Percentiles rank a stretch among this genome's conserved stretches.
These are phyloP conservation scores for Alternaria incomplexa DNA, from an alignment of 2,329 filamentous ascomycete genomes.

Conservation along the genomic window DNA sequence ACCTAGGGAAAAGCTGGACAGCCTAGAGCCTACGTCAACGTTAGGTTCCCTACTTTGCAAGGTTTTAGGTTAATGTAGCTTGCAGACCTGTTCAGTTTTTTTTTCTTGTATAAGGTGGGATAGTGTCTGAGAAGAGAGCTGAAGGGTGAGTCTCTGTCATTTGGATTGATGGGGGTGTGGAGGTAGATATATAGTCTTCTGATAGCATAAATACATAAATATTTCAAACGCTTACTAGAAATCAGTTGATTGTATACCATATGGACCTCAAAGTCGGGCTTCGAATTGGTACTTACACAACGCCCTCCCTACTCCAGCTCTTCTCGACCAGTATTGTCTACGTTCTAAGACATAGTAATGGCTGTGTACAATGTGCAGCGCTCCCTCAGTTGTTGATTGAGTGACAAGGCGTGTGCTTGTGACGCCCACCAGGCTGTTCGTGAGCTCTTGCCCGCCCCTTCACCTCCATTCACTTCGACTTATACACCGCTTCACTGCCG, in stretches of 20 bases:
- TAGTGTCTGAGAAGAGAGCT: background rate
- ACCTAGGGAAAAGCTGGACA: too few species aligned
- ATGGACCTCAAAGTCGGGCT: too few species aligned
- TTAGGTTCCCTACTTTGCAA: too few species aligned
- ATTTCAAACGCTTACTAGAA: background rate
- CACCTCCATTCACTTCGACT: background rate
- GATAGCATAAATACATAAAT: background rate
- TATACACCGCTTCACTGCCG: background rate
- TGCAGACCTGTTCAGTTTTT: too few species aligned
- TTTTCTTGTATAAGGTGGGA: too few species aligned
- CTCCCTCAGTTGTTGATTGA: too few species aligned
- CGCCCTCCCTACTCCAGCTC: accelerated
- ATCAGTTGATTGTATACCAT: background rate
- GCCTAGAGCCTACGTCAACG: too few species aligned
- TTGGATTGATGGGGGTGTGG: background rate
- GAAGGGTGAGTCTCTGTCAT: background rate
- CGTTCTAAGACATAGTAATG: too few species aligned
- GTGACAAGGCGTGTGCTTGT: background rate
- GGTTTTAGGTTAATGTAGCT: too few species aligned
- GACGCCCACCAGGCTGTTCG: accelerated
- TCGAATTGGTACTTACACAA: background rate
- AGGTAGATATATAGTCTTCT: background rate
- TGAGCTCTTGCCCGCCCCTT: background rate
- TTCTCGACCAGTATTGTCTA: background rate
- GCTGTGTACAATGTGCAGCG: background rate